phyloP scores from a whole-genome alignment of 495 filamentous ascomycete genomes.

The Penicillium lividum region DNA sequence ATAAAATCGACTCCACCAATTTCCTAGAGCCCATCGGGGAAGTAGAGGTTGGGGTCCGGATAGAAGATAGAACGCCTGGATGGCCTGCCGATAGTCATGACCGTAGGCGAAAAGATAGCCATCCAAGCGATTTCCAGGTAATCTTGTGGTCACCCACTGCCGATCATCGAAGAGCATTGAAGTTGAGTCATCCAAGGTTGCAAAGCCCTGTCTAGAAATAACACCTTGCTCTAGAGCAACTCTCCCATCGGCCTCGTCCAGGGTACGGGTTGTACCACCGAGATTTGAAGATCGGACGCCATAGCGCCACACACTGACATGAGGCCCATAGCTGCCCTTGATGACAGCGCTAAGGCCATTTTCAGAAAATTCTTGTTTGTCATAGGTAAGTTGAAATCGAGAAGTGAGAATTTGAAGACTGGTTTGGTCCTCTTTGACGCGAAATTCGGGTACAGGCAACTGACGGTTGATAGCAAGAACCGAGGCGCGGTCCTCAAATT shows the following conservation, averaged over 20 bases:
- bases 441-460: constrained; percentile 49
- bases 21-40: constrained; percentile 58
- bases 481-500: constrained; percentile 59
- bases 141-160: constrained; percentile 47
- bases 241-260: constrained; percentile 55
- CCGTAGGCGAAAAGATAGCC: constrained; percentile 61
- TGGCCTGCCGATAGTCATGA: constrained; percentile 52
- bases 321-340: constrained; percentile 32
- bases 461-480: constrained; percentile 55
- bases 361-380: constrained; percentile 50
- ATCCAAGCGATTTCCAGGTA: constrained; percentile 45
- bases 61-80: constrained; percentile 55
- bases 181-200: constrained; percentile 54
- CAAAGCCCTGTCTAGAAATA: constrained; percentile 45
- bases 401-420: constrained; percentile 52
- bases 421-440: constrained; percentile 35
- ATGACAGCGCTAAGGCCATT: constrained; percentile 43
- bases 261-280: constrained; percentile 54
- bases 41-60: constrained; percentile 57
- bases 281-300: constrained; percentile 46
- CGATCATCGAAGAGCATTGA: constrained; percentile 57
- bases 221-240: constrained; percentile 49
- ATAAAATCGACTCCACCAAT: constrained; percentile 66
- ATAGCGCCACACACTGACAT: constrained; percentile 46
- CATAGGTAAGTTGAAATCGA: constrained; percentile 52